phyloP scores from a whole-genome alignment of 805 yeast species.

The Ogataea thermomethanolica region DNA sequence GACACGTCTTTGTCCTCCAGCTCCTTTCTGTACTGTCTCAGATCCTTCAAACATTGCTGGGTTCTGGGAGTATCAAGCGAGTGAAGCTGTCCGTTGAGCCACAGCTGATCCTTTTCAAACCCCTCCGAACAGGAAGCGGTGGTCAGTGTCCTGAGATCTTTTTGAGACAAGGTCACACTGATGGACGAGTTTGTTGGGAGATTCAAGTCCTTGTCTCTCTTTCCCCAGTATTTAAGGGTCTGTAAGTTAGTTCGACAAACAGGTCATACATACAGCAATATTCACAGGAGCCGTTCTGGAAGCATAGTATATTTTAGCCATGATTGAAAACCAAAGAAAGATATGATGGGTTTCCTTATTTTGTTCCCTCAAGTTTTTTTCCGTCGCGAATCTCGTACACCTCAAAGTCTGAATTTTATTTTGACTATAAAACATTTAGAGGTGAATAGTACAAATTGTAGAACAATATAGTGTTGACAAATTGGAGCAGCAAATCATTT shows the following conservation, averaged over 20 bases:
- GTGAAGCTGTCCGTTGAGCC: slow-evolving; percentile 84
- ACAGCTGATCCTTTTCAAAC: slow-evolving; percentile 63
- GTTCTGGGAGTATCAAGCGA: slow-evolving; percentile 61
- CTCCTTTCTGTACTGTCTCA: slow-evolving; percentile 61
- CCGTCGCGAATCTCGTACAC: slow-evolving; percentile 4
- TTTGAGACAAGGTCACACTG: slow-evolving; percentile 89
- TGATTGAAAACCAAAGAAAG: slow-evolving; percentile 4
- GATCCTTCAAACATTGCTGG: slow-evolving; percentile 70
- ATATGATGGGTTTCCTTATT: background rate
- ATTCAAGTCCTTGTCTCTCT: slow-evolving; percentile 83
- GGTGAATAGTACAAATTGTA: slow-evolving; percentile 18
- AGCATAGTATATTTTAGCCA: slow-evolving; percentile 51
- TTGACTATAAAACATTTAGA: slow-evolving; percentile 6
- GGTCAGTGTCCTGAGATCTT: slow-evolving; percentile 87
- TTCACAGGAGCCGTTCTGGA: slow-evolving; percentile 96
- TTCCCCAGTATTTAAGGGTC: slow-evolving; percentile 98
- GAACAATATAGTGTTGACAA: slow-evolving; percentile 5
- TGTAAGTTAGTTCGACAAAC: slow-evolving; percentile 17
- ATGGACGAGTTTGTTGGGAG: slow-evolving; percentile 96
- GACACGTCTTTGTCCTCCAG: slow-evolving; percentile 53
- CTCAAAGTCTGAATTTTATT: slow-evolving; percentile 2
- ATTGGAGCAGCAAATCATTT: background rate
- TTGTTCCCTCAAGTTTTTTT: slow-evolving; percentile 6
- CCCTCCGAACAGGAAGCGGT: slow-evolving; percentile 69
- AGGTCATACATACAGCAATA: slow-evolving; percentile 64